phyloP scores from a whole-genome alignment of 306 rosid species.

The Hippophae rhamnoides region DNA sequence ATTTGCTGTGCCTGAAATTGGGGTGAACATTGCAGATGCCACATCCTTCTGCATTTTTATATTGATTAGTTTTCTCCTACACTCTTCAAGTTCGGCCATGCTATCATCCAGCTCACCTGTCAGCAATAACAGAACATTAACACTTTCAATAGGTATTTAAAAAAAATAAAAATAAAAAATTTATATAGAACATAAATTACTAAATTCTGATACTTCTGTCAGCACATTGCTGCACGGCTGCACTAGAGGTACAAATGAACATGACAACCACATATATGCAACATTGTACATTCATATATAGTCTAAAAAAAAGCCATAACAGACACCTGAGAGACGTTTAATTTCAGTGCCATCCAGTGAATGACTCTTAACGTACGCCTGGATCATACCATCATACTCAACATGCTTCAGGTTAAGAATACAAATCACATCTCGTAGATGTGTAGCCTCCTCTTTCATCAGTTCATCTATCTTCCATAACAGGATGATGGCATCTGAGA shows the following conservation, averaged over 20 bases:
- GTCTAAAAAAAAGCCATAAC: constrained; percentile 10
- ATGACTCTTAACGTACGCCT: constrained; percentile 31
- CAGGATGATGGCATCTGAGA: constrained; percentile 55
- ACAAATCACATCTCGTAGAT: constrained; percentile 42
- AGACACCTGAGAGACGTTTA: constrained; percentile 53
- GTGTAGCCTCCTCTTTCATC: constrained; percentile 60
- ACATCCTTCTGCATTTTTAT: constrained; percentile 80
- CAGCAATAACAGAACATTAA: constrained; percentile 21
- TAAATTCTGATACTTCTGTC: not conserved
- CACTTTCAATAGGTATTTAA: constrained; percentile 14
- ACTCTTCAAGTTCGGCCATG: constrained; percentile 77
- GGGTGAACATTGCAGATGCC: constrained; percentile 39
- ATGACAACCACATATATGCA: not conserved
- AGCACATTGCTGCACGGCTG: constrained; percentile 1
- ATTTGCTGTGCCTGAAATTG: constrained; percentile 41
- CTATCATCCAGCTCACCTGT: constrained; percentile 85
- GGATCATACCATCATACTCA: constrained; percentile 49
- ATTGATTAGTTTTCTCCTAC: constrained; percentile 82
- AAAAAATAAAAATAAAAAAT: constrained; percentile 2
- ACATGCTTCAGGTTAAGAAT: constrained; percentile 56
- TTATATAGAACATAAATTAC: constrained; percentile 13
- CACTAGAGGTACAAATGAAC: not conserved
- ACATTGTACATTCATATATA: not conserved
- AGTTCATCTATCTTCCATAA: constrained; percentile 73
- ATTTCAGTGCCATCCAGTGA: constrained; percentile 51